A percentile compares a stretch with the other conserved stretches of the same genome.
Conservation (phyloP, 2,329 filamentous ascomycete genomes). For the Diplodia corticola region DNA sequence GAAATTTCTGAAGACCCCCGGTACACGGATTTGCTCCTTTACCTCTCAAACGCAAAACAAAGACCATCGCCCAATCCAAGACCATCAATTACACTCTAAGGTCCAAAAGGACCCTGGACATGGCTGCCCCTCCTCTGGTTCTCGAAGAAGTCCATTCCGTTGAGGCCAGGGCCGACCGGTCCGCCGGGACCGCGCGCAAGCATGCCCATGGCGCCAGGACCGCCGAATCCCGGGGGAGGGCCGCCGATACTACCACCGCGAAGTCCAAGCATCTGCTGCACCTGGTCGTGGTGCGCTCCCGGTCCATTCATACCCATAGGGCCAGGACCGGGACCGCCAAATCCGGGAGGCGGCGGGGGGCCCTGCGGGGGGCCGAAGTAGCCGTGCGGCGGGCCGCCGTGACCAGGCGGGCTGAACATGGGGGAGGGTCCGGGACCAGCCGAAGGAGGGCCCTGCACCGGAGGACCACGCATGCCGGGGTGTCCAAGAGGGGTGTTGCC, state of each 20-base stretch:
- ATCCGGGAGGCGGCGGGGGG: slow-evolving; percentile 16
- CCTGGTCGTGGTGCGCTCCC: slow-evolving; percentile 2
- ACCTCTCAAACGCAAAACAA: neutral
- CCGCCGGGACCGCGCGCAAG: neutral
- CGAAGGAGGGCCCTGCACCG: slow-evolving; percentile 27
- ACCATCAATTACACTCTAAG: slow-evolving; percentile 1
- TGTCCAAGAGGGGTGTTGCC: slow-evolving; percentile 42
- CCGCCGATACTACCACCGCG: slow-evolving; percentile 11
- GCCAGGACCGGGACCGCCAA: slow-evolving; percentile 16
- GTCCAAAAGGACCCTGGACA: slow-evolving; percentile 12
- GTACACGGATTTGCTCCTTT: neutral
- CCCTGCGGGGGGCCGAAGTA: slow-evolving; percentile 12
- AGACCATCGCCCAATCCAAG: neutral
- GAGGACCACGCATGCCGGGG: slow-evolving; percentile 35
- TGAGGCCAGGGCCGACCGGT: neutral
- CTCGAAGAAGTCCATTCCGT: slow-evolving; percentile 13
- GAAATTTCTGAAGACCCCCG: neutral
- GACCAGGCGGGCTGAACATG: slow-evolving; percentile 14
- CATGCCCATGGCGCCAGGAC: slow-evolving; percentile 10
- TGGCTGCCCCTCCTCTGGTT: slow-evolving; percentile 17
- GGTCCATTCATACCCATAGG: slow-evolving; percentile 21
- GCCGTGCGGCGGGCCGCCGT: slow-evolving; percentile 11
- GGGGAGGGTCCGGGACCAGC: slow-evolving; percentile 5
- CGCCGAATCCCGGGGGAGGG: slow-evolving; percentile 16
- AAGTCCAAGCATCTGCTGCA: slow-evolving; percentile 15